Evolutionary conservation across 2,329 filamentous ascomycete species (phyloP).

Genomic region (Trichophyton mentagrophytes): DNA sequence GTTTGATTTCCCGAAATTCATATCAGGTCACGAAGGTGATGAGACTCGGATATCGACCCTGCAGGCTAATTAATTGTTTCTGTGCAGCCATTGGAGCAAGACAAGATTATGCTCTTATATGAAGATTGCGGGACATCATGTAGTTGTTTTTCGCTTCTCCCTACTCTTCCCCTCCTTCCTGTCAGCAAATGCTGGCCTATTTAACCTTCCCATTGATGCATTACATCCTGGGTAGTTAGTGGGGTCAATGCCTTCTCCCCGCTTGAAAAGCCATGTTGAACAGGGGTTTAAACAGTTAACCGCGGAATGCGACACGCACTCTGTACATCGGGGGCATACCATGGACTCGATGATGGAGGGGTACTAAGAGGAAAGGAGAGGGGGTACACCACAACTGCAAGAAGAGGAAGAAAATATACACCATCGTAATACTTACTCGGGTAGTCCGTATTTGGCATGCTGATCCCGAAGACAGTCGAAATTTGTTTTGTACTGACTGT

Average conservation of each 20-base stretch:
- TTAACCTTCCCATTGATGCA: not conserved
- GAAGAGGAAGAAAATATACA: not conserved
- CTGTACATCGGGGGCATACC: not conserved
- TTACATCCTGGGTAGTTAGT: not conserved
- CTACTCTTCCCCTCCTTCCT: not conserved
- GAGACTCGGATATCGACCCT: no score
- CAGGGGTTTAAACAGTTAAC: not conserved
- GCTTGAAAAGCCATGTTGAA: not conserved
- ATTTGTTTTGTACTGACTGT: not conserved
- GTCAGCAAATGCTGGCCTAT: not conserved
- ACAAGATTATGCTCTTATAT: no score
- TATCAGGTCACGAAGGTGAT: no score
- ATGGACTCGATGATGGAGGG: not conserved
- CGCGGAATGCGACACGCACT: not conserved
- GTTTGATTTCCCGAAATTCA: no score
- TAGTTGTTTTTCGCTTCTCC: not conserved
- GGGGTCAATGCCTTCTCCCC: not conserved
- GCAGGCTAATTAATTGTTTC: no score
- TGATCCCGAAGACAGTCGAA: not conserved
- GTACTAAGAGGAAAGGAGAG: not conserved
- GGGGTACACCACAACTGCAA: not conserved
- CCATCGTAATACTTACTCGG: not conserved
- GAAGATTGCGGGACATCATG: constrained; percentile 1
- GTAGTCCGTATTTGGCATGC: not conserved
- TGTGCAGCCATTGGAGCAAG: no score